Percentiles rank a stretch among this genome's conserved stretches.
Conservation (phyloP, 2,329 filamentous ascomycete genomes). For the Monascus ruber region DNA sequence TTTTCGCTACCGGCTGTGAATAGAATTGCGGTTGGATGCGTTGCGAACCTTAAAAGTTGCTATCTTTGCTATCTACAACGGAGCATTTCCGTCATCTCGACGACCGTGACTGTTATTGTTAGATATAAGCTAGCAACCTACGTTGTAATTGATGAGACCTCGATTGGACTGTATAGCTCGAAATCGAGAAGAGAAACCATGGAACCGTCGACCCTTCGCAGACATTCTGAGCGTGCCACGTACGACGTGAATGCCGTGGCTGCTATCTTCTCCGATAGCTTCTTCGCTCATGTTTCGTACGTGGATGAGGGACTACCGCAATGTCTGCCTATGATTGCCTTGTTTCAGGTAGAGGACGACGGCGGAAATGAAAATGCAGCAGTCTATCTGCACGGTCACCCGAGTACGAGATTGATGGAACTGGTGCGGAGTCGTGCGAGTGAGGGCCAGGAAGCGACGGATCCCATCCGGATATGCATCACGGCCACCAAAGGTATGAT, state of each 20-base stretch:
- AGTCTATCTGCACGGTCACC: constrained; percentile 4
- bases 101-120: no score
- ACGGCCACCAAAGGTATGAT: constrained; percentile 3
- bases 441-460: not conserved
- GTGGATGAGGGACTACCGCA: constrained; percentile 3
- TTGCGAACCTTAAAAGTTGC: no score
- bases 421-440: constrained; percentile 1
- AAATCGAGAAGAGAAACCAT: not conserved
- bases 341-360: constrained; percentile 1
- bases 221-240: constrained; percentile 1
- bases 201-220: constrained; percentile 2
- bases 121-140: no score
- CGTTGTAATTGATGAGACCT: no score
- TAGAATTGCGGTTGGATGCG: no score
- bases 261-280: constrained; percentile 1
- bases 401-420: constrained; percentile 4
- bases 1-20: not conserved
- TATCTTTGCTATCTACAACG: no score
- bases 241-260: constrained; percentile 3
- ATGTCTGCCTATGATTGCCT: constrained; percentile 4
- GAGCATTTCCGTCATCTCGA: no score
- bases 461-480: constrained; percentile 3
- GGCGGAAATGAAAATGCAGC: constrained; percentile 1
- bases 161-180: no score
- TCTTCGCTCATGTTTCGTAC: constrained; percentile 4